phyloP scores from a whole-genome alignment of 2,329 filamentous ascomycete genomes.

The Phialophora verrucosa region DNA sequence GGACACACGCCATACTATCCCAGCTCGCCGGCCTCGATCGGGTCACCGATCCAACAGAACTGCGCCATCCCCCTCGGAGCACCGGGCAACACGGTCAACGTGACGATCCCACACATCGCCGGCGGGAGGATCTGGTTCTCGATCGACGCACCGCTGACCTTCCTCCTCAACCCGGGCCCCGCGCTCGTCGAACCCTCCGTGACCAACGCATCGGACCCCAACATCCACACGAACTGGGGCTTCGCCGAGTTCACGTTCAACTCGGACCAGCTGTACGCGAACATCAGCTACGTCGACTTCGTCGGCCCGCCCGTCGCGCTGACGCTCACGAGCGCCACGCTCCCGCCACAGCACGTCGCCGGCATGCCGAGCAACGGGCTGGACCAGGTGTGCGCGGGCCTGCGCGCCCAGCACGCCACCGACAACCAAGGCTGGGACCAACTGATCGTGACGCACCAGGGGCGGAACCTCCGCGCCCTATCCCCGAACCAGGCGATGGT shows the following conservation, averaged over 20 bases:
- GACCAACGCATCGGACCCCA: slow-evolving; percentile 68
- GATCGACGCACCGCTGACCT: slow-evolving; percentile 65
- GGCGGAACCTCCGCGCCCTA: slow-evolving; percentile 49
- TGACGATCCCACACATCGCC: slow-evolving; percentile 72
- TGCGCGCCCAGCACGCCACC: slow-evolving; percentile 60
- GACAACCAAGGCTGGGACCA: slow-evolving; percentile 69
- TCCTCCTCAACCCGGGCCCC: slow-evolving; percentile 73
- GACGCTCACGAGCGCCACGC: slow-evolving; percentile 52
- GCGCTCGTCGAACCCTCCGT: slow-evolving; percentile 76
- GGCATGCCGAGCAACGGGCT: slow-evolving; percentile 66
- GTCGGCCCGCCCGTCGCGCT: slow-evolving; percentile 67
- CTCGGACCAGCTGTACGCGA: slow-evolving; percentile 65
- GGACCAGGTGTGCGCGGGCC: slow-evolving; percentile 58
- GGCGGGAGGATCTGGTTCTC: slow-evolving; percentile 77
- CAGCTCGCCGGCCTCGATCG: slow-evolving; percentile 58
- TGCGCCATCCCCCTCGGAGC: slow-evolving; percentile 68
- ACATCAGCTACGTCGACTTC: slow-evolving; percentile 79
- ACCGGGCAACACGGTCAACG: slow-evolving; percentile 63
- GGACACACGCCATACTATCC: slow-evolving; percentile 71
- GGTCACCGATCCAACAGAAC: slow-evolving; percentile 52
- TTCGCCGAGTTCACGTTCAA: slow-evolving; percentile 76
- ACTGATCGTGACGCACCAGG: slow-evolving; percentile 57
- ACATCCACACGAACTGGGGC: slow-evolving; percentile 67
- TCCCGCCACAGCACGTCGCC: slow-evolving; percentile 57
- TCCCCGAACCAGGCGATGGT: slow-evolving; percentile 52